phyloP scores from a whole-genome alignment of 768 basidiomycete genomes.

The Boletus eberwhitei region DNA sequence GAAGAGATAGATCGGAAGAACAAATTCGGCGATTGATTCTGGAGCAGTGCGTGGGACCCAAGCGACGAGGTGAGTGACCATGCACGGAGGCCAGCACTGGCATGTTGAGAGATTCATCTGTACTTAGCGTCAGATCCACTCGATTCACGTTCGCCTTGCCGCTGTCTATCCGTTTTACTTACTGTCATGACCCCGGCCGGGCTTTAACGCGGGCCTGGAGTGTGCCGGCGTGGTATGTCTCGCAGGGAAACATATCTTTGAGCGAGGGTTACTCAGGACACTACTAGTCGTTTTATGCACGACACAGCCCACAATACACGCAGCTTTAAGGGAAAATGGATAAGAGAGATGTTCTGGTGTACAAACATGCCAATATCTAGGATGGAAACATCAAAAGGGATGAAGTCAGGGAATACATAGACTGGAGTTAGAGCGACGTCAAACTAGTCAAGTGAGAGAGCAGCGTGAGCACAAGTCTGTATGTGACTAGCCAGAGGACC shows the following conservation, averaged over 20 bases:
- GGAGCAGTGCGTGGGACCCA: conserved; percentile 5
- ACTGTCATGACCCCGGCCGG: neutral
- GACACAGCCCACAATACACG: neutral
- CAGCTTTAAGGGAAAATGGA: neutral
- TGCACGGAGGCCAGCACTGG: neutral
- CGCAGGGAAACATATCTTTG: neutral
- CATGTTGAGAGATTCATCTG: conserved; percentile 1
- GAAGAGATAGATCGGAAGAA: conserved; percentile 17
- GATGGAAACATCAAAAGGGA: neutral
- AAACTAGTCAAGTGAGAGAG: neutral
- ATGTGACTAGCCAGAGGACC: neutral
- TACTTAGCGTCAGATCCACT: conserved; percentile 1
- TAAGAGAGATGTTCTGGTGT: neutral
- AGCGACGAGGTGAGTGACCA: conserved; percentile 15
- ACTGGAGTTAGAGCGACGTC: no score
- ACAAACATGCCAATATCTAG: neutral
- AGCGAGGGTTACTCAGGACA: neutral
- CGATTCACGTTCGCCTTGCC: neutral
- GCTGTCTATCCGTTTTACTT: conserved; percentile 6
- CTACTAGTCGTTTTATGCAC: neutral
- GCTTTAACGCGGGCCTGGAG: neutral
- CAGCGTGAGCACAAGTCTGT: no score
- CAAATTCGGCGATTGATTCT: conserved; percentile 12
- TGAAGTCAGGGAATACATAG: neutral
- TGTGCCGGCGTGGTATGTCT: neutral